A percentile compares a stretch with the other conserved stretches of the same genome.
Conservation (phyloP, 192 early-diverging fungal species). For the Paraglomus brasilianum region DNA sequence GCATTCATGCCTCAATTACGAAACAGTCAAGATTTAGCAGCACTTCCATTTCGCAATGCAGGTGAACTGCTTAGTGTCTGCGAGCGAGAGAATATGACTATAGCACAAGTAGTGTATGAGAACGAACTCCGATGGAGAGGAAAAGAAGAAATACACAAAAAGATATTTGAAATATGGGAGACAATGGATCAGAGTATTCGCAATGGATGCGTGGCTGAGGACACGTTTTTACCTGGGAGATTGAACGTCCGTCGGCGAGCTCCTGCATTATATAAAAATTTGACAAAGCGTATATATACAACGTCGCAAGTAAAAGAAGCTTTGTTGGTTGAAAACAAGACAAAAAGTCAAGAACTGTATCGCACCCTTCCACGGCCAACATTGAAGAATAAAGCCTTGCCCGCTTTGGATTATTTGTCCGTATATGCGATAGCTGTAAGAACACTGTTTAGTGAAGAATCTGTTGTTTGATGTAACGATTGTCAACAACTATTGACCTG, state of each 20-base stretch:
- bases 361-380: conserved; percentile 45
- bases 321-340: conserved; percentile 18
- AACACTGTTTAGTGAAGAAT: not conserved
- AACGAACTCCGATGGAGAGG: conserved; percentile 92
- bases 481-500: no score
- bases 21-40: conserved; percentile 65
- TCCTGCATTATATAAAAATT: conserved; percentile 80
- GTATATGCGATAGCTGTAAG: conserved; percentile 91
- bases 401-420: conserved; percentile 87
- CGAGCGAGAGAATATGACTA: conserved; percentile 77
- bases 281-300: conserved; percentile 74
- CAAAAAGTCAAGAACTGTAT: conserved; percentile 36
- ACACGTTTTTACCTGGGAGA: conserved; percentile 72
- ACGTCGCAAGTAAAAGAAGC: conserved; percentile 38
- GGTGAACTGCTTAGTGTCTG: conserved; percentile 79
- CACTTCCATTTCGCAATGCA: conserved; percentile 82
- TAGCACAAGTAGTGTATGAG: conserved; percentile 93
- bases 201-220: conserved; percentile 66
- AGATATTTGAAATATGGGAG: conserved; percentile 81
- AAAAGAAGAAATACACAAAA: conserved; percentile 73
- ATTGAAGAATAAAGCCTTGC: conserved; percentile 61
- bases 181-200: conserved; percentile 89
- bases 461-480: not conserved
- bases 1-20: conserved; percentile 48
- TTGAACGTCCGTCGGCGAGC: conserved; percentile 83